Base-by-base conservation (phyloP, 257 asterid genomes). In the Ehretia macrophylla region DNA sequence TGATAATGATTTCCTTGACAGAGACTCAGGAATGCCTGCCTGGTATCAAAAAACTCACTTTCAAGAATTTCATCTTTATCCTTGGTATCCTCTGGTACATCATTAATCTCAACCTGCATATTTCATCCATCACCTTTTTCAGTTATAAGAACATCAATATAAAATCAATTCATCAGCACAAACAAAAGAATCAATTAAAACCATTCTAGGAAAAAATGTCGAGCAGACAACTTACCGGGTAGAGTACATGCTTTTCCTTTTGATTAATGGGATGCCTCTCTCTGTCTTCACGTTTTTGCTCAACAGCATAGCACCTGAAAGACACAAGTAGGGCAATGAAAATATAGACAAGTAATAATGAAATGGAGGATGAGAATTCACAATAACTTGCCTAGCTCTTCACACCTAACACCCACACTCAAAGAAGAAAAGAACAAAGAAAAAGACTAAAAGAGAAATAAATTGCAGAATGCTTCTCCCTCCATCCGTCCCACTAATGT, bases 1-100 rank as follows among this genome's bases (percentile, higher is more conserved):
- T 93, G 99, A 70, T 93, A 93, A 76, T 93, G 95, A 73, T 93
- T 93, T 74, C 95, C 99, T 77, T 93, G 99, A 77, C 97, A 93
- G 37, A 93, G 96, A 66, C 95, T 93, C 54, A 93, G 81, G 73
- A 86, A 93, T 54, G 99, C 97, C 72, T 93, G 99, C 60, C 99
- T 89, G 32, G 99, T 93, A 81, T 93, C 99, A 62, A 93, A 93
- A 80, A 93, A 93, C 72, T 93, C 99, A 68, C 99, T 93, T 78
- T 86, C 99, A 11, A 93, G 89, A 68, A 77, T 80, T 67, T 89
- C 99, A 59, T 79, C 99, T 71, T 79, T 75, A 68, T 93, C 99
- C 74, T 83, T 85, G 22, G 99, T 89, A 55, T 86, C 97, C 62
- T 66, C 80, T 27, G 94, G 83, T 60, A 93, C 82, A 54, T 80